phyloP scores from a whole-genome alignment of 495 filamentous ascomycete genomes.

The Tuber umbilicatum region DNA sequence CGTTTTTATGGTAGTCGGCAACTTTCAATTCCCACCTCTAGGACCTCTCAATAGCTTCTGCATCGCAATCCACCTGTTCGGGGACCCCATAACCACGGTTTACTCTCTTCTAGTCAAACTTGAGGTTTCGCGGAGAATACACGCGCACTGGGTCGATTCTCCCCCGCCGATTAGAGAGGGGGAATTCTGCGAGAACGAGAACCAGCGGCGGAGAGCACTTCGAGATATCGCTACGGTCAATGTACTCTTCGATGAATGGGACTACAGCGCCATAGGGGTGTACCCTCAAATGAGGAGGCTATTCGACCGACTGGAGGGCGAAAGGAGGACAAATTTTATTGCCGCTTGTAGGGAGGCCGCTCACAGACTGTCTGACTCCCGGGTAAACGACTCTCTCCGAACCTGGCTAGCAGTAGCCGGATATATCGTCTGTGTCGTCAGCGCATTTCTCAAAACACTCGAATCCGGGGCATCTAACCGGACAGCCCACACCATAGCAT shows the following conservation, averaged over 20 bases:
- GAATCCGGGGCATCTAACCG: background rate
- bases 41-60: conserved; percentile 4
- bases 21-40: conserved; percentile 9
- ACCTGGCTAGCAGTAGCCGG: background rate
- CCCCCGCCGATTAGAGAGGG: background rate
- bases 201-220: background rate
- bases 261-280: background rate
- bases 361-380: conserved; percentile 7
- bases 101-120: background rate
- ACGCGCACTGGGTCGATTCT: background rate
- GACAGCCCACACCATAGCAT: conserved; percentile 6
- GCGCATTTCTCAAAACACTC: background rate
- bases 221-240: conserved; percentile 7
- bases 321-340: conserved; percentile 4
- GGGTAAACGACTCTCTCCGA: conserved; percentile 5
- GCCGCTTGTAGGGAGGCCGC: background rate
- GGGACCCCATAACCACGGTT: conserved; percentile 6
- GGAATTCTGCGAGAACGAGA: background rate
- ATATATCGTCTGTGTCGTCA: background rate
- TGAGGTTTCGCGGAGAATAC: conserved; percentile 4
- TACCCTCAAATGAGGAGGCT: background rate
- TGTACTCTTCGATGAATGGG: conserved; percentile 10
- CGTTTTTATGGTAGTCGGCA: conserved; percentile 1
- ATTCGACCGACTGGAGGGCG: background rate
- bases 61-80: conserved; percentile 7